Base-by-base conservation (phyloP, 2,329 filamentous ascomycete genomes). In the Aspergillus quadricinctus region DNA sequence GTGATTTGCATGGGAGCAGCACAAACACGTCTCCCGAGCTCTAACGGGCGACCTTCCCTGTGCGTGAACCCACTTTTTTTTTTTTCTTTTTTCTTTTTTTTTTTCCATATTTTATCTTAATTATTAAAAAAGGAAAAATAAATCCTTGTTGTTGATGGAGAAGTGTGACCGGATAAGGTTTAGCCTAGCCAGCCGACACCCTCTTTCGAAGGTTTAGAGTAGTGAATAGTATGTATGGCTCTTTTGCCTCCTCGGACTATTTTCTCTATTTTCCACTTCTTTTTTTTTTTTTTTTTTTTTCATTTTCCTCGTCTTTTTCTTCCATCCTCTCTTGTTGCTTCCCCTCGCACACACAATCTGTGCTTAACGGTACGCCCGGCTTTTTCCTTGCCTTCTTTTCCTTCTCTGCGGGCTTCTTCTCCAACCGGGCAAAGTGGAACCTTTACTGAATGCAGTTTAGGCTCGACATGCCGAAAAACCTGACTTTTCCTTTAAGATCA, bases 41-140 rank as follows among this genome's bases (percentile, higher is more conserved):
- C 62, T 58, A 66, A 66, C 64, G 63, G 64, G 61, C 64, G 61
- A 66, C 61, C 62, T 66, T 65, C 64, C 64, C 63, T 63, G 59
- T 64, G 61, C 55, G 62, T 64, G 61, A 62, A 57, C 57, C 63
- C 63, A 60, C 57, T 62, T 64, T 65, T 64, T 58, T 57, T 61
- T 63, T 61, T 49, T 48, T 59, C 51, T 55, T 51, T 56, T 49
- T 54, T 51, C 57, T 58, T 49, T 49, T 43, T 52, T 29, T 31
- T 23, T 25, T 49, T 25, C 23, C 23, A 23, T 54, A 48, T 54
- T 49, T 50, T 56, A 27, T 43, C 4, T 43, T 17, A n/a, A 17
- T 35, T 17, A 35, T 17, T 29, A 19, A 50, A 23, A 23, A 35
- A 10, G 5, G 10, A 50, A 50, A 50, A 50, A 37, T 9, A 25